phyloP scores from a whole-genome alignment of 768 basidiomycete genomes.

The Termitomyces sp. region DNA sequence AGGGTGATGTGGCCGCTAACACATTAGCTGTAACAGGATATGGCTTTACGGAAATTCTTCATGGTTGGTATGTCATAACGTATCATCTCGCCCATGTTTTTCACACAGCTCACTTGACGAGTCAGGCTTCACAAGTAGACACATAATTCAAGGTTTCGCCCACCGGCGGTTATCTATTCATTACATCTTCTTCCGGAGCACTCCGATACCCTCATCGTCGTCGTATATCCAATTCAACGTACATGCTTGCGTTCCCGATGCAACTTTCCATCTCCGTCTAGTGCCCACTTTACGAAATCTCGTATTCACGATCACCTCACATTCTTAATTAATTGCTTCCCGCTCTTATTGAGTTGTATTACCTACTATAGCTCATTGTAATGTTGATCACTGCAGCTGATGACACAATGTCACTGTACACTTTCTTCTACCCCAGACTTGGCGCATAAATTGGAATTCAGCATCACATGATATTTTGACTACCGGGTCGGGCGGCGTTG shows the following conservation, averaged over 20 bases:
- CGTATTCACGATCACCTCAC: slow-evolving; percentile 21
- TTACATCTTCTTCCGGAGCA: slow-evolving; percentile 8
- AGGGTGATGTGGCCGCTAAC: slow-evolving; percentile 35
- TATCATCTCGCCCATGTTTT: background rate
- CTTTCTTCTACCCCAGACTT: background rate
- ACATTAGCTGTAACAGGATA: slow-evolving; percentile 29
- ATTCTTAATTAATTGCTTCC: slow-evolving; percentile 19
- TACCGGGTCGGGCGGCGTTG: slow-evolving; percentile 7
- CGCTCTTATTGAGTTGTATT: slow-evolving; percentile 25
- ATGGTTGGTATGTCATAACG: slow-evolving; percentile 13
- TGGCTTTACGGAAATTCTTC: slow-evolving; percentile 24
- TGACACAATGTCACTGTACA: slow-evolving; percentile 8
- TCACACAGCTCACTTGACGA: background rate
- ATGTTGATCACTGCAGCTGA: slow-evolving; percentile 20
- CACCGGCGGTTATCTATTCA: slow-evolving; percentile 8
- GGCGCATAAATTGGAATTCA: background rate
- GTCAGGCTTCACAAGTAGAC: slow-evolving; percentile 14
- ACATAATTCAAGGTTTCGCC: slow-evolving; percentile 6
- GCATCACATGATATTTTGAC: slow-evolving; percentile 15
- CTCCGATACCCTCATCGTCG: slow-evolving; percentile 19
- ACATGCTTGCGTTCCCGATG: slow-evolving; percentile 14
- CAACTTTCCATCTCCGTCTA: slow-evolving; percentile 9
- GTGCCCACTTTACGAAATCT: slow-evolving; percentile 21
- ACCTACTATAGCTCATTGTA: slow-evolving; percentile 25
- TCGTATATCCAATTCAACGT: slow-evolving; percentile 20